Evolutionary conservation across 2,329 filamentous ascomycete species (phyloP), one percentile per base, ranked within the genome.

Genomic region (Trichoderma sp.): DNA sequence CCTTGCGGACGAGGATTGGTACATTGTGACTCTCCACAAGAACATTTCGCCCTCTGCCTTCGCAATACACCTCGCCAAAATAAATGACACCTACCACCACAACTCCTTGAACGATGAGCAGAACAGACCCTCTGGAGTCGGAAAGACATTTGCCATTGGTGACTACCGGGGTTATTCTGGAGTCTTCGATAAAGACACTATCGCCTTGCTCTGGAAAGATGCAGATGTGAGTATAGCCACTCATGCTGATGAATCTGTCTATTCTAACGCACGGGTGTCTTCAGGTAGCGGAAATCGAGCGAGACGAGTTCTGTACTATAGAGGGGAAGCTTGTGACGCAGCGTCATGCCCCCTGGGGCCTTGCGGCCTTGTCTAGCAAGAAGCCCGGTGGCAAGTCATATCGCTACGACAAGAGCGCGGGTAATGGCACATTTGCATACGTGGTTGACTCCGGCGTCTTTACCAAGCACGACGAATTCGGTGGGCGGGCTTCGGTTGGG

Each of bases 401-500:
- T 74, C 73, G 32, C 32, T 86, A 85, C 76, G 82, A 86, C 72
- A 71, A 74, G 9, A 80, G 76, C 23, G 82, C 83, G 26, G 85
- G 85, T 15, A 70, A 76, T 15, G 81, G 78, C 36, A 83, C 79
- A 66, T 88, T 82, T 72, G 80, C 84, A 63, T 90, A 89, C 76
- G 78, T 90, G 66, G 79, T 89, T 70, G 88, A 90, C 77, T 88
- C 85, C 0, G 87, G 88, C 47, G 84, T 89, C 67, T 81, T 82
- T 55, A 81, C 79, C 23, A 71, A 76, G 6, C 87, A 90, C 75
- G 43, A 76, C 68, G 80, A 85, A 58, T 86, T 86, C 61, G 81
- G 81, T 61, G 81, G 81, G 11, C 82, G 84, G 11, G 84, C 84
- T 36, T 77, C 74, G 23, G 79, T 78, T 39, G 81, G 81, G 4